Percentiles rank a stretch among this genome's conserved stretches.
phyloP scores from a whole-genome alignment of 495 filamentous ascomycete genomes.

The Neurospora sp. region DNA sequence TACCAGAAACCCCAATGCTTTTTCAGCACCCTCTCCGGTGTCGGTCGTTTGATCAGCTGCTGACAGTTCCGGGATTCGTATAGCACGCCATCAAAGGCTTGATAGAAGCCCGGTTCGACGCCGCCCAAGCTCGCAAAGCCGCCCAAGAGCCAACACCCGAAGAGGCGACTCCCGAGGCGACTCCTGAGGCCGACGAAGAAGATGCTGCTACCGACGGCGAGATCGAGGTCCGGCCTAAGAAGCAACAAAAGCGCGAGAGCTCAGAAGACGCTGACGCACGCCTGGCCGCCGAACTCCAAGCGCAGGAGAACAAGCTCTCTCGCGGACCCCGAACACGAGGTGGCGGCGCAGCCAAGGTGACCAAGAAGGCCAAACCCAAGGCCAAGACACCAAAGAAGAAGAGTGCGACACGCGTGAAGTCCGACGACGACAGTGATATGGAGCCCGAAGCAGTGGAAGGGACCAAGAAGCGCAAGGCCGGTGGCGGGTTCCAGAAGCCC shows the following conservation, averaged over 20 bases:
- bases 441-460: constrained; percentile 48
- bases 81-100: constrained; percentile 72
- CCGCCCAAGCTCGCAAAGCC: constrained; percentile 22
- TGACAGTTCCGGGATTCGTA: not conserved
- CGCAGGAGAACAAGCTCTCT: constrained; percentile 68
- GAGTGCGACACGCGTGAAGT: constrained; percentile 63
- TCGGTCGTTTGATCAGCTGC: constrained; percentile 2
- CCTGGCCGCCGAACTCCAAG: constrained; percentile 80
- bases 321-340: constrained; percentile 59
- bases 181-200: constrained; percentile 18
- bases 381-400: constrained; percentile 57
- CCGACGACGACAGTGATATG: constrained; percentile 71
- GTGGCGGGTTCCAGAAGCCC: constrained; percentile 42
- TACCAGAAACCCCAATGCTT: not conserved
- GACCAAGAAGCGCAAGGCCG: constrained; percentile 39
- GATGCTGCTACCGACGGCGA: constrained; percentile 32
- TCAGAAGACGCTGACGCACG: constrained; percentile 68
- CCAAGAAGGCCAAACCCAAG: constrained; percentile 23
- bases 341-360: constrained; percentile 42
- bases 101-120: constrained; percentile 87
- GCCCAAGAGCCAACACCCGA: constrained; percentile 10
- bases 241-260: constrained; percentile 48
- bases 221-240: constrained; percentile 42
- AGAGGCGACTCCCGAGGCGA: constrained; percentile 24
- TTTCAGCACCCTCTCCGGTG: not conserved